Evolutionary conservation across 495 filamentous ascomycete genomes (phyloP).

Genomic region (Penicillium salamii): DNA sequence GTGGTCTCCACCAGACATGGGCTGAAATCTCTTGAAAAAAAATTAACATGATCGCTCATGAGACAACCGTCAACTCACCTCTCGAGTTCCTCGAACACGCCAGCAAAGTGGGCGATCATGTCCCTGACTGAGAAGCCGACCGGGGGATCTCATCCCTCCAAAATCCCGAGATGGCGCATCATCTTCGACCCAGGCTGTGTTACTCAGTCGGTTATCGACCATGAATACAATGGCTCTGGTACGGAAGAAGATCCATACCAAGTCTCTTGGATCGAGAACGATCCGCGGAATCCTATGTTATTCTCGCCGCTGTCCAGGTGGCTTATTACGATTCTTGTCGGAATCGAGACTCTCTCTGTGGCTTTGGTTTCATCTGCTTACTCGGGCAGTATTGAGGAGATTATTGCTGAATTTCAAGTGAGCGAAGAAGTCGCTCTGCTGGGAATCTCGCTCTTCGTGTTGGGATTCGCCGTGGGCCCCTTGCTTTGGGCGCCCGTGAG

Average conservation of each 20-base stretch:
- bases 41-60: neutral
- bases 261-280: conserved; percentile 59
- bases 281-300: conserved; percentile 56
- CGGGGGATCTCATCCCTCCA: neutral
- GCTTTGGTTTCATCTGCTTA: conserved; percentile 66
- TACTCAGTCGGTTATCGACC: conserved; percentile 43
- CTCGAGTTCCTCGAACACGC: too few relatives aligned
- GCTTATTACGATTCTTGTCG: conserved; percentile 50
- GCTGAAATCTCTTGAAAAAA: neutral
- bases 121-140: neutral
- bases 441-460: conserved; percentile 11
- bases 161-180: neutral
- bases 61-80: too few relatives aligned
- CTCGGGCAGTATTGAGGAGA: conserved; percentile 3
- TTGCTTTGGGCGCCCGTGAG: conserved; percentile 50
- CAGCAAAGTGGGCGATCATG: neutral
- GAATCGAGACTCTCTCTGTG: conserved; percentile 63
- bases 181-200: conserved; percentile 30
- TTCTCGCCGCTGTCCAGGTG: conserved; percentile 50
- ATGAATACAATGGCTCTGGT: conserved; percentile 55
- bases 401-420: neutral
- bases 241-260: conserved; percentile 61
- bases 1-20: neutral
- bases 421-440: conserved; percentile 2
- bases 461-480: conserved; percentile 16